Base-by-base conservation (phyloP, 164 flowering plant genomes). In the Aristolochia californica region DNA sequence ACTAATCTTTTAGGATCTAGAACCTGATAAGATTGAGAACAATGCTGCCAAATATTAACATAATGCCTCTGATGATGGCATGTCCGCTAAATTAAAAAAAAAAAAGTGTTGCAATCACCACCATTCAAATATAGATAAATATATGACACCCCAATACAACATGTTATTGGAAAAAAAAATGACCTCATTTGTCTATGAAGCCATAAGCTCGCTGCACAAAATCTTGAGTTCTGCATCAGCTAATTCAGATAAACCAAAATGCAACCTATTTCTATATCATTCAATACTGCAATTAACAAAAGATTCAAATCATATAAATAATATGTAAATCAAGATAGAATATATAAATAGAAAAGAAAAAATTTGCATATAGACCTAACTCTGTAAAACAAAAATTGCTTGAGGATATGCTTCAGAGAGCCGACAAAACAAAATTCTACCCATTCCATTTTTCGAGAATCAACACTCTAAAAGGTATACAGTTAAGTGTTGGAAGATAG, bases 331-430 rank as follows among this genome's bases (percentile, higher is more conserved):
- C 9, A n/a, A n/a, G n/a, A n/a, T n/a, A n/a, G n/a, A n/a, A n/a
- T n/a, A n/a, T n/a, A n/a, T n/a, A n/a, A n/a, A 10, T n/a, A n/a
- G n/a, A n/a, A n/a, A n/a, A n/a, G n/a, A n/a, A n/a, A n/a, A n/a
- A n/a, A n/a, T n/a, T n/a, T 45, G 38, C 49, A 17, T 40, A 27
- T 48, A 27, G 23, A 93, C 98, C 97, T 93, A 97, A 78, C 81
- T 74, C 76, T 80, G 91, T 73, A 93, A 69, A 49, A 88, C 82
- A 54, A 96, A 84, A 72, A 93, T 87, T 68, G 99, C 91, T 57
- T 93, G 90, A 28, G 97, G 97, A 77, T 93, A 96, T 55, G 88
- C 97, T n/a, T n/a, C n/a, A n/a, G n/a, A n/a, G n/a, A n/a, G n/a
- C n/a, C n/a, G n/a, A n/a, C n/a, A n/a, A n/a, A 93, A 93, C 76